These are phyloP conservation scores for Ganoderma sinense DNA, from an alignment of 1,284 basidiomycete genomes.

Conservation along the genomic window DNA sequence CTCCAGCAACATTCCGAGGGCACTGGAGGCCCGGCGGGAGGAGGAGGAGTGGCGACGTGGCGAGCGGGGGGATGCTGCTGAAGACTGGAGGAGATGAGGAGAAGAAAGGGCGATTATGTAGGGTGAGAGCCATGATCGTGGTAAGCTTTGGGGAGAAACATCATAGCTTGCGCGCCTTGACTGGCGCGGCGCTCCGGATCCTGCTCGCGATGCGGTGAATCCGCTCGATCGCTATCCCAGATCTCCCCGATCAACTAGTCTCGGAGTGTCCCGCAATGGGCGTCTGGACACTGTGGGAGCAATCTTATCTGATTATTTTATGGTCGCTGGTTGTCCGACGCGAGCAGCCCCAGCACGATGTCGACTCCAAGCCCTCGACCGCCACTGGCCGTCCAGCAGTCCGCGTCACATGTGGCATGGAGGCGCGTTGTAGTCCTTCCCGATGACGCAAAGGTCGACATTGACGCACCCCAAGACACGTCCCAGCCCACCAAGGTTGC, in stretches of 20 bases:
- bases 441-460: conserved; percentile 28
- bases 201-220: not conserved
- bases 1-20: conserved; percentile 24
- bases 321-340: not conserved
- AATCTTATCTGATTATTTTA: conserved; percentile 31
- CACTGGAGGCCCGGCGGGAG: conserved; percentile 3
- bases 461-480: conserved; percentile 11
- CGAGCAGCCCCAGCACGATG: conserved; percentile 8
- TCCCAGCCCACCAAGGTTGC: conserved; percentile 24
- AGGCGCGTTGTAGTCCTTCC: conserved; percentile 27
- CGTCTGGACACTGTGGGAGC: not conserved
- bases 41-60: not conserved
- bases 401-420: conserved; percentile 3
- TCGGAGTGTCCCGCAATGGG: not conserved
- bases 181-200: not conserved
- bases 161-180: not conserved
- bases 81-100: not conserved
- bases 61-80: not conserved
- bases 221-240: not conserved
- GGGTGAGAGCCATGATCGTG: not conserved
- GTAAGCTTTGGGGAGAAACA: not conserved
- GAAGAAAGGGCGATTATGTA: not conserved
- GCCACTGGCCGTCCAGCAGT: conserved; percentile 1
- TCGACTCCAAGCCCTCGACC: conserved; percentile 13
- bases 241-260: not conserved